Conservation (phyloP, 371 early-diverging fungal genomes). For the Actinomortierella ambigua region DNA sequence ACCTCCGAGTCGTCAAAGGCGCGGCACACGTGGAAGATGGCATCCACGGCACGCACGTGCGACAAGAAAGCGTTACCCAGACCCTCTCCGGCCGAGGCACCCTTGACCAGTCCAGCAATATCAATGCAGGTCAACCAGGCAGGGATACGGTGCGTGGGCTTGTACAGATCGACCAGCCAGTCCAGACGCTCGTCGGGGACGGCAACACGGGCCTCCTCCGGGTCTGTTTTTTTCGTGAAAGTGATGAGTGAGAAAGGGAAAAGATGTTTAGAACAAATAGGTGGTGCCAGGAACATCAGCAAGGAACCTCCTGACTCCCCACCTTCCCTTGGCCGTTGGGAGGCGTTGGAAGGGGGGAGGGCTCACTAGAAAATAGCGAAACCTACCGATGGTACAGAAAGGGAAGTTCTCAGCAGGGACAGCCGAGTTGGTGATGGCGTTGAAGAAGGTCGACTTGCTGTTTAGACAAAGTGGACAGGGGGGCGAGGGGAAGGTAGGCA, state of each 20-base stretch:
- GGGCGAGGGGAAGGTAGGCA: neutral
- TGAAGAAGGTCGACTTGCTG: constrained; percentile 91
- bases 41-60: constrained; percentile 91
- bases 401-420: constrained; percentile 85
- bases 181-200: constrained; percentile 88
- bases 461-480: neutral
- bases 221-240: constrained; percentile 54
- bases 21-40: constrained; percentile 90
- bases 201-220: constrained; percentile 79
- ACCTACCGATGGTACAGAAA: constrained; percentile 69
- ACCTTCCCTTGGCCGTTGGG: too few species aligned
- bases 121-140: constrained; percentile 86
- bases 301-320: too few species aligned
- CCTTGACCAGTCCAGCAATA: constrained; percentile 96
- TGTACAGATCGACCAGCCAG: constrained; percentile 69
- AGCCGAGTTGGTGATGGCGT: constrained; percentile 81
- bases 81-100: constrained; percentile 81
- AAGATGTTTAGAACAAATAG: neutral
- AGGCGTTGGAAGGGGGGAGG: too few species aligned
- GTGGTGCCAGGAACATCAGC: too few species aligned
- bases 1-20: constrained; percentile 87
- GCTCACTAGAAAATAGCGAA: neutral
- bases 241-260: neutral
- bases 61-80: constrained; percentile 94
- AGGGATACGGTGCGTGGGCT: constrained; percentile 66